Evolutionary conservation across 2,329 filamentous ascomycete species (phyloP).

Genomic region (Graphiopsis chlorocephala): DNA sequence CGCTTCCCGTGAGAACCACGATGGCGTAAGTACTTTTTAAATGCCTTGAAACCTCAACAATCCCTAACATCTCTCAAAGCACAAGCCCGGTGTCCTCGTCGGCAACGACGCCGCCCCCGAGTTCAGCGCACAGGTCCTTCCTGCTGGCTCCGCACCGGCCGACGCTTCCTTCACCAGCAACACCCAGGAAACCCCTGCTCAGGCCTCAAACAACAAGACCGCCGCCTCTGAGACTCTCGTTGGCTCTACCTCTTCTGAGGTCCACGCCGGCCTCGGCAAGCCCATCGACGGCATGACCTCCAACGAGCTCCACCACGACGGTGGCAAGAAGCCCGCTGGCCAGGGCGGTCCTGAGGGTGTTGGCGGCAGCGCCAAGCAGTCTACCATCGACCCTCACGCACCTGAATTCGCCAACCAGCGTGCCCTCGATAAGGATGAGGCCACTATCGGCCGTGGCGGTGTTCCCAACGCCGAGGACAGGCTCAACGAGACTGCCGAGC

Average conservation of each 20-base stretch:
- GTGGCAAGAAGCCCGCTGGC: constrained; percentile 41
- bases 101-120: constrained; percentile 60
- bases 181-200: constrained; percentile 37
- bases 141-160: constrained; percentile 62
- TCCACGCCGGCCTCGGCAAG: constrained; percentile 54
- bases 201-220: constrained; percentile 44
- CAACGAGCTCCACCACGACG: constrained; percentile 44
- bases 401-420: constrained; percentile 34
- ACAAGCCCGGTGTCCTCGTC: constrained; percentile 60
- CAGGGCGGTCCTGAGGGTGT: constrained; percentile 44
- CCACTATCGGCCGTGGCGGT: constrained; percentile 34
- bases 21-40: constrained; percentile 2
- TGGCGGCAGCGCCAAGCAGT: constrained; percentile 31
- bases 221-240: constrained; percentile 46
- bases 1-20: constrained; percentile 15
- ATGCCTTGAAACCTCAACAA: neutral
- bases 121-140: constrained; percentile 60
- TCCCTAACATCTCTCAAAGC: constrained; percentile 43
- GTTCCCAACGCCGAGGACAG: constrained; percentile 36
- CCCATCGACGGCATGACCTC: constrained; percentile 50
- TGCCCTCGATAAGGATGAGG: constrained; percentile 31
- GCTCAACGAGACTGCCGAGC: constrained; percentile 32
- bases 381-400: constrained; percentile 24
- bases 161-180: constrained; percentile 46
- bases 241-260: constrained; percentile 53